Evolutionary conservation across 352 stramenopile genomes (phyloP).

Genomic region (Bremia lactucae): DNA sequence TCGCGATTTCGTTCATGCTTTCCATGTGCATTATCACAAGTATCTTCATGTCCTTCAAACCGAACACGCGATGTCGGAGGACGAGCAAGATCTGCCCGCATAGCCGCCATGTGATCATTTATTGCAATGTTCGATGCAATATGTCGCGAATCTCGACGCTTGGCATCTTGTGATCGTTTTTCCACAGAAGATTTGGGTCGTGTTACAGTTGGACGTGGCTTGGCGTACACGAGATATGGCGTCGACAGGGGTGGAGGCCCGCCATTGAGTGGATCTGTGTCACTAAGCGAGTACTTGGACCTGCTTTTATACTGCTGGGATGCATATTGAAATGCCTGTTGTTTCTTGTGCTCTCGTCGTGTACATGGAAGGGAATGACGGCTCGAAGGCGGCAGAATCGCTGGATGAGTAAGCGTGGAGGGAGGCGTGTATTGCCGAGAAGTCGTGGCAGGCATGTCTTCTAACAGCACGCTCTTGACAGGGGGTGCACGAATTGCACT

Average conservation of each 20-base stretch:
- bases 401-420: constrained; percentile 1
- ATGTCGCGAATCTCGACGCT: neutral
- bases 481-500: constrained; percentile 16
- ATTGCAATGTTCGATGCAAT: constrained; percentile 2
- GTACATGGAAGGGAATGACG: constrained; percentile 9
- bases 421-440: constrained; percentile 7
- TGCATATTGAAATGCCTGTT: constrained; percentile 12
- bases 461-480: constrained; percentile 29
- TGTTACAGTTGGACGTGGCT: constrained; percentile 3
- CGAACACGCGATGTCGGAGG: constrained; percentile 30
- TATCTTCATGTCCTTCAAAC: constrained; percentile 20
- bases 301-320: constrained; percentile 38
- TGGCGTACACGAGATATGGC: constrained; percentile 37
- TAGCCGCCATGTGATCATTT: constrained; percentile 10
- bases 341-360: constrained; percentile 4
- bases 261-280: constrained; percentile 25
- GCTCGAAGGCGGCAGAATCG: constrained; percentile 1
- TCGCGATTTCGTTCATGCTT: constrained; percentile 7
- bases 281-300: constrained; percentile 24
- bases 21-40: constrained; percentile 2
- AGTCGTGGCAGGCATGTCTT: constrained; percentile 27
- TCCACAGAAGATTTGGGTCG: constrained; percentile 6
- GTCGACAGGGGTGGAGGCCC: constrained; percentile 29
- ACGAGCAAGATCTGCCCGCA: constrained; percentile 10
- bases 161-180: neutral